Base-by-base conservation (phyloP, 2,329 filamentous ascomycete species). In the Alternaria gansuensis region DNA sequence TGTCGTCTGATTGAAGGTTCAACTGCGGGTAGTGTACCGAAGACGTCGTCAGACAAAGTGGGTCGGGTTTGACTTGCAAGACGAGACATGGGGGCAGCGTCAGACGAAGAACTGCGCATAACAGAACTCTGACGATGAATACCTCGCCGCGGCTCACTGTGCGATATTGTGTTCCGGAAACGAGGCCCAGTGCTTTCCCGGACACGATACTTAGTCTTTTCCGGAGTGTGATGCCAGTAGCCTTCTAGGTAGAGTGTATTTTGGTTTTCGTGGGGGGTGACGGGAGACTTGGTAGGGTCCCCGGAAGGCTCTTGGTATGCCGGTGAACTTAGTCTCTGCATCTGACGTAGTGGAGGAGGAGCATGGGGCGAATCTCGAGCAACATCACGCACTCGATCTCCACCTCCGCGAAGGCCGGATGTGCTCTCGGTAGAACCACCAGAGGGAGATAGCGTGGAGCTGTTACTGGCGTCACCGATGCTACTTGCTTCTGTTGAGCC, bases 101-200 rank as follows among this genome's bases (percentile, higher is more conserved):
- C 64, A 5, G 69, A 71, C n/a, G 72, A 74, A 6, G 62, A 60
- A n/a, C 69, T 70, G 50, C 72, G 66, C 14, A 49, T 43, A 28
- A 57, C 57, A 5, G 48, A 43, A 14, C 34, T 17, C 6, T 54
- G 58, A 29, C 56, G 62, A 39, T 33, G 52, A 31, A 54, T 62
- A 24, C 56, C 55, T 23, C 49, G 65, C 33, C 63, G 63, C 29
- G 71, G 70, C 54, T 73, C 69, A 11, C 68, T 73, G 31, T 55
- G 62, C 21, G 65, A 65, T 39, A 51, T 34, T 8, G 24, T n/a
- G 1, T n/a, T 29, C 41, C n/a, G 6, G 9, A 45, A 31, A 4
- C 41, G 41, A 48, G 17, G 28, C 44, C 36, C 33, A 11, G 31
- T 24, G 7, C 44, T 9, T 37, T 66, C 59, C 3, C 23, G 31